These are phyloP conservation scores for Protostelium mycophagum DNA, from an alignment of 78 protist species.

Conservation along the genomic window DNA sequence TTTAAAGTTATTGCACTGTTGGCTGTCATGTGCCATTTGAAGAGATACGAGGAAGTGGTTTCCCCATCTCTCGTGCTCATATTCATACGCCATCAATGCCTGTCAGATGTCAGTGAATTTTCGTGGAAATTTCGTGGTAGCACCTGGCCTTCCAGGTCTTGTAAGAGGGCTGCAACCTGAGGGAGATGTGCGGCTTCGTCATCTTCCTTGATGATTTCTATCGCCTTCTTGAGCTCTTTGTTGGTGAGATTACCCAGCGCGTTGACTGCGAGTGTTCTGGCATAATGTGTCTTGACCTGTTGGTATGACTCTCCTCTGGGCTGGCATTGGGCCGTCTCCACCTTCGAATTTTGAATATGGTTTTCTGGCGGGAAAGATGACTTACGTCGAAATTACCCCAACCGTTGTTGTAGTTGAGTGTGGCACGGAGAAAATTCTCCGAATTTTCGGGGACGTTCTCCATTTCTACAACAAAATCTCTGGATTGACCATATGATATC, in stretches of 20 bases:
- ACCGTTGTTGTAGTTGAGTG: not conserved
- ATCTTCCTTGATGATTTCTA: not conserved
- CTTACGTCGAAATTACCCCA: too few relatives aligned
- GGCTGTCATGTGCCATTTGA: slow-evolving; percentile 40
- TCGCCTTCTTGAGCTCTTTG: too few relatives aligned
- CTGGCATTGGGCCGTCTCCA: too few relatives aligned
- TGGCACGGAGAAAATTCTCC: not conserved
- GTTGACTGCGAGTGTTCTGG: too few relatives aligned
- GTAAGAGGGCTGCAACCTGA: not conserved
- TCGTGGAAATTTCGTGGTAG: not conserved
- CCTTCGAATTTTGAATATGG: too few relatives aligned
- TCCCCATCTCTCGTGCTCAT: slow-evolving; percentile 49
- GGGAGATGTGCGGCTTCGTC: not conserved
- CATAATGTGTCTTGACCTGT: too few relatives aligned
- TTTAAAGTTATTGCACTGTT: slow-evolving; percentile 73
- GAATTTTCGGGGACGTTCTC: not conserved
- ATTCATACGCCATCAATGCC: too few relatives aligned
- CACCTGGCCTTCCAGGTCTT: not conserved
- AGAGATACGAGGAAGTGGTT: slow-evolving; percentile 68
- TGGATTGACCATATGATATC: slow-evolving; percentile 13
- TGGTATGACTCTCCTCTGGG: too few relatives aligned
- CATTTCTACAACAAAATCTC: slow-evolving; percentile 7
- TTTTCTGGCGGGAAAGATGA: too few relatives aligned
- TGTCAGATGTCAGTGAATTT: too few relatives aligned
- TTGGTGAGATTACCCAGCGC: too few relatives aligned